These are phyloP conservation scores for Flagelloscypha sp. DNA, from an alignment of 768 basidiomycete species.

Conservation along the genomic window DNA sequence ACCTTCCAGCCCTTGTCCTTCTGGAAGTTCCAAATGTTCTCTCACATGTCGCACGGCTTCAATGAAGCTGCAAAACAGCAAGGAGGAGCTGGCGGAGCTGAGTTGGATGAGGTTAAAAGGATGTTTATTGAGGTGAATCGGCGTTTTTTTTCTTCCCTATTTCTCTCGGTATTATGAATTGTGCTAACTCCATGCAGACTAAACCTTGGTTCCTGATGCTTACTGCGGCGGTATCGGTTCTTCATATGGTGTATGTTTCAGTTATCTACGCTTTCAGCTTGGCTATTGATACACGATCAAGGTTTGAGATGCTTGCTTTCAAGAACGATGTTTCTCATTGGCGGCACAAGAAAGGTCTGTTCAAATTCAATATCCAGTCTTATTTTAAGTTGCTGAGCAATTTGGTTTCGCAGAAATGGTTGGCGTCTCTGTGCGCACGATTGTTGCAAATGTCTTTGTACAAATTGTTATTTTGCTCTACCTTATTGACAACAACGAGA, in stretches of 20 bases:
- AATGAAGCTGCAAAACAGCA: slow-evolving; percentile 78
- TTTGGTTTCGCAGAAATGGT: too few species aligned
- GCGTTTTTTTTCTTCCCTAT: too few species aligned
- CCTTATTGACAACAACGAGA: slow-evolving; percentile 89
- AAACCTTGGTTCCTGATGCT: slow-evolving; percentile 83
- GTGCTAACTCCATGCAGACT: too few species aligned
- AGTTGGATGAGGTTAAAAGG: slow-evolving; percentile 92
- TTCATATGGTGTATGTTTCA: slow-evolving; percentile 73
- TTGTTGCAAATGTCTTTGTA: slow-evolving; percentile 92
- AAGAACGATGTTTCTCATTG: slow-evolving; percentile 92
- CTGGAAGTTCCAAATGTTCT: slow-evolving; percentile 82
- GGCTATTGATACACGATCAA: slow-evolving; percentile 19
- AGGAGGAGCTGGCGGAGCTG: slow-evolving; percentile 50
- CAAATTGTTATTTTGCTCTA: slow-evolving; percentile 85
- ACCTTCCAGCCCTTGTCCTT: slow-evolving; percentile 80
- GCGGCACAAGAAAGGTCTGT: slow-evolving; percentile 86
- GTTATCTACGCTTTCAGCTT: slow-evolving; percentile 5
- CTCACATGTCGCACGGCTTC: slow-evolving; percentile 79
- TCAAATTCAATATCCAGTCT: too few species aligned
- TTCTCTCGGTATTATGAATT: too few species aligned
- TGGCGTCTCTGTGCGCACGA: slow-evolving; percentile 75
- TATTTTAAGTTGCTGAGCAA: too few species aligned
- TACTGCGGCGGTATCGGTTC: slow-evolving; percentile 75
- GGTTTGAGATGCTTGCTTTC: slow-evolving; percentile 95
- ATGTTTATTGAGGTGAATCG: slow-evolving; percentile 87